Conservation (phyloP, 768 basidiomycete species). For the Termitomyces sp. region DNA sequence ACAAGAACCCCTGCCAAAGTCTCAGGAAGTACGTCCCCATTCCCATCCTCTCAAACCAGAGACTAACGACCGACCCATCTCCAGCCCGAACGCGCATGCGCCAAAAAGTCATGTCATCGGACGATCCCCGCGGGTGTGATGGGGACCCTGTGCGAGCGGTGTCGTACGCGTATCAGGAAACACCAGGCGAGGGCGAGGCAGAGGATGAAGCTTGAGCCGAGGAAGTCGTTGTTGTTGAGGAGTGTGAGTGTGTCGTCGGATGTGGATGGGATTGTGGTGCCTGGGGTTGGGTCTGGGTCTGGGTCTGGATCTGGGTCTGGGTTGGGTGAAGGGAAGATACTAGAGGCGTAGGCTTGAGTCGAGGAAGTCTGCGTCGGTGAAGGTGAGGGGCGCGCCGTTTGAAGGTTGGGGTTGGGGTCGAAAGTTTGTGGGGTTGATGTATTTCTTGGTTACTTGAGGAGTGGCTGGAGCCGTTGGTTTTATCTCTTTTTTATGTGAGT, state of each 20-base stretch:
- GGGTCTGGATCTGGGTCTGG: no score
- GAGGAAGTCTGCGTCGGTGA: no score
- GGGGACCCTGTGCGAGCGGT: conserved; percentile 42
- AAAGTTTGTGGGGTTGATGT: no score
- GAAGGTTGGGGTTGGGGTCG: no score
- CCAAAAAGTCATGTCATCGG: conserved; percentile 40
- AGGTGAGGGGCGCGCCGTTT: no score
- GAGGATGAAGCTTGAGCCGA: conserved; percentile 44
- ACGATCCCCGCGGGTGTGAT: conserved; percentile 22
- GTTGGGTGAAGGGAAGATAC: neutral
- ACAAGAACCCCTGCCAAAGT: neutral
- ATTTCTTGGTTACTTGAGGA: no score
- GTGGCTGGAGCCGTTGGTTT: no score
- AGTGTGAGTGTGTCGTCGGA: neutral
- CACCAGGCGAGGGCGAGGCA: conserved; percentile 39
- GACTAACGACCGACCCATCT: neutral
- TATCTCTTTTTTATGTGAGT: no score
- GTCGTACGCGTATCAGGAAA: conserved; percentile 44
- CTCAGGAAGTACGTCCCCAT: neutral
- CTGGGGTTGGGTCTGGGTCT: neutral
- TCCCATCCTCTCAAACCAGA: neutral
- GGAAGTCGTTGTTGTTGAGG: conserved; percentile 21
- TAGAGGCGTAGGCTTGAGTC: no score
- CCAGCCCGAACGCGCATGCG: conserved; percentile 23
- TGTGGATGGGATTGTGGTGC: no score